Percentiles rank a stretch among this genome's conserved stretches.
phyloP scores from a whole-genome alignment of 352 stramenopile species.

The Halophytophthora polymorphica region DNA sequence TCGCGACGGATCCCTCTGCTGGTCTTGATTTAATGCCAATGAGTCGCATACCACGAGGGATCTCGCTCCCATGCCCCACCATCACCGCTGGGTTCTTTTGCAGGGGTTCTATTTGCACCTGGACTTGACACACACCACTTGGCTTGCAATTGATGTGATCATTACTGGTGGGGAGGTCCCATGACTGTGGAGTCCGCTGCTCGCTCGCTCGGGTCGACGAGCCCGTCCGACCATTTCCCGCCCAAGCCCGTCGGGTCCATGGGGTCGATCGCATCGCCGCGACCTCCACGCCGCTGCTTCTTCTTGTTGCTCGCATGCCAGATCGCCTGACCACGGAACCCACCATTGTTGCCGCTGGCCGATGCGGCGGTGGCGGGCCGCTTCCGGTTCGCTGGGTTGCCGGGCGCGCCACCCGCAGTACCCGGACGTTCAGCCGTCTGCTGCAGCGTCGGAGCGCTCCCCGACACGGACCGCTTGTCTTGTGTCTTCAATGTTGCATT shows the following conservation, averaged over 20 bases:
- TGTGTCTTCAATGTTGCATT: constrained; percentile 1
- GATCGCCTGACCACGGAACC: neutral
- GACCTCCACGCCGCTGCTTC: constrained; percentile 4
- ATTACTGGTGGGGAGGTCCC: neutral
- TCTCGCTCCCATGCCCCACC: no score
- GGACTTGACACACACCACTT: neutral
- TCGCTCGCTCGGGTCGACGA: constrained; percentile 2
- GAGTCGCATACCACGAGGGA: no score
- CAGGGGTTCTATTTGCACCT: neutral
- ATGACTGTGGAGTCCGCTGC: neutral
- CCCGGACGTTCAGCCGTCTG: neutral
- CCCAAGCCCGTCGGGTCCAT: constrained; percentile 23
- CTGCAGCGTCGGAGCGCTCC: neutral
- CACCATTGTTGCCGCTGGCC: neutral
- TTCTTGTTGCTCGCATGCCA: constrained; percentile 17
- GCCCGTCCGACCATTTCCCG: constrained; percentile 23
- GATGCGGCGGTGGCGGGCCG: constrained; percentile 1
- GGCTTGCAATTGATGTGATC: neutral
- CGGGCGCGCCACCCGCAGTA: no score
- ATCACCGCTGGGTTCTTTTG: neutral
- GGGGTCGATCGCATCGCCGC: constrained; percentile 7
- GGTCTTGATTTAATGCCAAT: no score
- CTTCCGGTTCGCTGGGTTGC: constrained; percentile 7
- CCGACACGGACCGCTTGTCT: constrained; percentile 3
- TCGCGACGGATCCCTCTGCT: neutral